These are phyloP conservation scores for Phytophthora megakarya DNA, from an alignment of 352 stramenopile genomes.

Conservation along the genomic window DNA sequence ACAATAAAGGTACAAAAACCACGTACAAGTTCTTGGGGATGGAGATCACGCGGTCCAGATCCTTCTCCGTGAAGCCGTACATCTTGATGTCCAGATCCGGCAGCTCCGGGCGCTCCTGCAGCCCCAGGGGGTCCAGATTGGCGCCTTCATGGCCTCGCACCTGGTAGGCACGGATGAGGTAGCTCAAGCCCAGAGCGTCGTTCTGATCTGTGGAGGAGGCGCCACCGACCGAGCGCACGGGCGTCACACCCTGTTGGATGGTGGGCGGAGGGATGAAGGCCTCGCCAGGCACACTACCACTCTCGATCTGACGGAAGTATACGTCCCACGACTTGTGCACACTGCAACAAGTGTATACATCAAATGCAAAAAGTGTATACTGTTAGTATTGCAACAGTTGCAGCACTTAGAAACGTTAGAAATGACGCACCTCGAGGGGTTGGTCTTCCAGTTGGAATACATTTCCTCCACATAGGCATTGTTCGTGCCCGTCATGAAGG, in stretches of 20 bases:
- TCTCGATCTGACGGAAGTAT: conserved; percentile 87
- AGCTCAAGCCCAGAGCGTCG: conserved; percentile 92
- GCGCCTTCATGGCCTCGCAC: conserved; percentile 95
- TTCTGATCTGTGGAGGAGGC: conserved; percentile 57
- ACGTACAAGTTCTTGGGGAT: conserved; percentile 90
- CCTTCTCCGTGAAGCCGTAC: conserved; percentile 92
- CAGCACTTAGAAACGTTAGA: conserved; percentile 6
- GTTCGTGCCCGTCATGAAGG: conserved; percentile 95
- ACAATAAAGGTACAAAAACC: conserved; percentile 1
- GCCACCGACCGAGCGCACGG: conserved; percentile 52
- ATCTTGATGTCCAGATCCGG: conserved; percentile 91
- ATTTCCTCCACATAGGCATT: conserved; percentile 98
- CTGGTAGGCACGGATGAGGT: conserved; percentile 98
- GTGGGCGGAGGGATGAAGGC: conserved; percentile 85
- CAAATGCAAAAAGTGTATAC: conserved; percentile 5
- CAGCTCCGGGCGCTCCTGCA: conserved; percentile 71
- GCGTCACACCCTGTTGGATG: conserved; percentile 76
- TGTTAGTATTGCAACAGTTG: conserved; percentile 26
- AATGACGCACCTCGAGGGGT: conserved; percentile 75
- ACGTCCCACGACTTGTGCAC: conserved; percentile 90
- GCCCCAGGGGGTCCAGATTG: conserved; percentile 97
- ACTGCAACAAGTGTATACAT: conserved; percentile 32
- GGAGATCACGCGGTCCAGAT: conserved; percentile 89
- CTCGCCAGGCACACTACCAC: conserved; percentile 74
- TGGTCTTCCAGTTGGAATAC: conserved; percentile 93